Evolutionary conservation across 2,329 filamentous ascomycete genomes (phyloP).

Genomic region (Lomentospora prolificans): DNA sequence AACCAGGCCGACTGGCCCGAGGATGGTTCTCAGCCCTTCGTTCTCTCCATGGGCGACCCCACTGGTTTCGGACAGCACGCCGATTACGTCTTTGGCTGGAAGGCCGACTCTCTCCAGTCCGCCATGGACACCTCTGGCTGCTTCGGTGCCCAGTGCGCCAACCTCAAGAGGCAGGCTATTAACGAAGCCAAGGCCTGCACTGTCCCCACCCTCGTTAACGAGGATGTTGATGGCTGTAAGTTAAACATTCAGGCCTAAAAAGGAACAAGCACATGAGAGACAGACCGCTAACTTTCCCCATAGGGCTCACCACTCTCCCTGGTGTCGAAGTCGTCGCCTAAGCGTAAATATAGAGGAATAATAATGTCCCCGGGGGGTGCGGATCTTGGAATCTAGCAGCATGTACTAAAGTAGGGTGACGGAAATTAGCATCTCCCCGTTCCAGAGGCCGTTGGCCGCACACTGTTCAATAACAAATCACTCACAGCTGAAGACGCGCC

Average conservation of each 20-base stretch:
- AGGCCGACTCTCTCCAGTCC: constrained; percentile 19
- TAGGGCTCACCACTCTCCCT: constrained; percentile 2
- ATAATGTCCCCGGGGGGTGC: neutral
- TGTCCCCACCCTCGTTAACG: constrained; percentile 32
- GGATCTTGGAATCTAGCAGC: neutral
- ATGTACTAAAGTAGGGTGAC: constrained; percentile 2
- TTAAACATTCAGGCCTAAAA: neutral
- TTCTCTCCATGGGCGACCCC: constrained; percentile 1
- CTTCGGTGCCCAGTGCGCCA: constrained; percentile 19
- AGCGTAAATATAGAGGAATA: neutral
- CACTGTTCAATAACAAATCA: neutral
- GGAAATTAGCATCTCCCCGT: neutral
- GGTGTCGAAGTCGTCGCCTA: neutral
- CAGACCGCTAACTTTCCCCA: neutral
- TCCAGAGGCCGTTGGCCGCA: neutral
- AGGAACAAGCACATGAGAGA: neutral
- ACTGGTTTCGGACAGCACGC: constrained; percentile 8
- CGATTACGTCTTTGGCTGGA: constrained; percentile 10
- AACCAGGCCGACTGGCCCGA: constrained; percentile 8
- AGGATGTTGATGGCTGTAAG: constrained; percentile 35
- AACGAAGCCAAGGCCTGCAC: neutral
- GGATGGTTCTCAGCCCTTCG: constrained; percentile 9
- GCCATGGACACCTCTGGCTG: constrained; percentile 34
- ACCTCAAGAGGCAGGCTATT: neutral
- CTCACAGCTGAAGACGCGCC: neutral